phyloP scores from a whole-genome alignment of 805 yeast species.

The Metschnikowia cubensis region DNA sequence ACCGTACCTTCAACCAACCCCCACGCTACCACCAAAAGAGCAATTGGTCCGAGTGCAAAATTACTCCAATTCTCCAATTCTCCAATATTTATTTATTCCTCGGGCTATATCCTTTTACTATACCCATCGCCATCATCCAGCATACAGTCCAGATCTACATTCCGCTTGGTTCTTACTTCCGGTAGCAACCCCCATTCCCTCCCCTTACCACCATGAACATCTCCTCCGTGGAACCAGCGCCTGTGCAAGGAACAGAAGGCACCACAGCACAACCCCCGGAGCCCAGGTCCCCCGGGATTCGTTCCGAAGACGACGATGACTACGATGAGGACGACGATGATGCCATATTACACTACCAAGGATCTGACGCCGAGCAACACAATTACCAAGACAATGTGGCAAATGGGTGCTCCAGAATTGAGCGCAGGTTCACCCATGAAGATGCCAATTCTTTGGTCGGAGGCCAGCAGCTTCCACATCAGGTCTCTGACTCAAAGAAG shows the following conservation, averaged over 20 bases:
- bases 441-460: slow-evolving; percentile 51
- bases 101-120: no score
- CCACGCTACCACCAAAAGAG: no score
- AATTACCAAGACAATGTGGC: neutral
- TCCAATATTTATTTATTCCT: no score
- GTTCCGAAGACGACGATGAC: slow-evolving; percentile 3
- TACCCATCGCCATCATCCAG: no score
- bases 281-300: neutral
- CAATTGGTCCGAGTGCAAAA: no score
- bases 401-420: neutral
- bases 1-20: no score
- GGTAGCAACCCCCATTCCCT: no score
- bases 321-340: slow-evolving; percentile 1
- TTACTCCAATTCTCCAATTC: no score
- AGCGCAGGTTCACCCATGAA: slow-evolving; percentile 16
- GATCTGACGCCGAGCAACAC: neutral
- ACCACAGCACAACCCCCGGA: neutral
- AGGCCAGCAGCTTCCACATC: slow-evolving; percentile 31
- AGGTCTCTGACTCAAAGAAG: neutral
- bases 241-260: neutral
- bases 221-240: slow-evolving; percentile 3
- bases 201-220: neutral
- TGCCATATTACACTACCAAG: neutral
- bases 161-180: no score
- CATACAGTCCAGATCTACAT: no score